Percentiles rank a stretch among this genome's conserved stretches.
phyloP scores from a whole-genome alignment of 1,284 basidiomycete species.

The Microbotryum silenes-acaulis region DNA sequence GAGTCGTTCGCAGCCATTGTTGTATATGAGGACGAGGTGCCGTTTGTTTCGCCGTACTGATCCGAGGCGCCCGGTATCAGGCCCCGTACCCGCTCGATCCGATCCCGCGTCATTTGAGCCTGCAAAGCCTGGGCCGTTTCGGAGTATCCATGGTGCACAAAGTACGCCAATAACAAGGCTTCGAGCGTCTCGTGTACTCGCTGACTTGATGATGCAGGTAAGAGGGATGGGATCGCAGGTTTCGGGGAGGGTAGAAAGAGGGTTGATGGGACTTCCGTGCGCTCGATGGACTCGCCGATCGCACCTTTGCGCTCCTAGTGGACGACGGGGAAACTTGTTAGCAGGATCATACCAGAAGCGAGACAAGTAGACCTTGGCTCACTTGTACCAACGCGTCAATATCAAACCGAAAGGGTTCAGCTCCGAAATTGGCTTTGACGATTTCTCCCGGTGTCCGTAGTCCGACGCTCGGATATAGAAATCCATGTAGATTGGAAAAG shows the following conservation, averaged over 20 bases:
- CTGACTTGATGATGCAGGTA: not conserved
- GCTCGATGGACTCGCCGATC: slow-evolving; percentile 7
- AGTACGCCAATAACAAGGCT: slow-evolving; percentile 20
- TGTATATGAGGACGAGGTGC: not conserved
- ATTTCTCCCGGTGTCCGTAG: slow-evolving; percentile 66
- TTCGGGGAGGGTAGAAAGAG: slow-evolving; percentile 1
- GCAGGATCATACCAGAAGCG: not conserved
- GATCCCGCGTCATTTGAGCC: slow-evolving; percentile 13
- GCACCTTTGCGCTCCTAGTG: slow-evolving; percentile 24
- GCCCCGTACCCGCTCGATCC: slow-evolving; percentile 8
- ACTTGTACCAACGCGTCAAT: slow-evolving; percentile 50
- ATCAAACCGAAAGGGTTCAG: slow-evolving; percentile 73
- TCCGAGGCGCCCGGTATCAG: slow-evolving; percentile 1
- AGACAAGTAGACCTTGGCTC: not conserved
- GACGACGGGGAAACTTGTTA: too few relatives aligned
- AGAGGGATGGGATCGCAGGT: slow-evolving; percentile 17
- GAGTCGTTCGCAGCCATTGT: not conserved
- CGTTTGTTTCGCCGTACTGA: too few relatives aligned
- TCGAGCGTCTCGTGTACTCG: slow-evolving; percentile 22
- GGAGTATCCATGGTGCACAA: slow-evolving; percentile 27
- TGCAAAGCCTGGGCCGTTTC: slow-evolving; percentile 13
- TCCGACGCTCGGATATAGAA: slow-evolving; percentile 74
- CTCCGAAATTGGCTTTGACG: slow-evolving; percentile 75
- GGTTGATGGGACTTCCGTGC: slow-evolving; percentile 1
- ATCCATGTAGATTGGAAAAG: slow-evolving; percentile 18